Base-by-base conservation (phyloP, 345 rosid species). In the Microcos paniculata region DNA sequence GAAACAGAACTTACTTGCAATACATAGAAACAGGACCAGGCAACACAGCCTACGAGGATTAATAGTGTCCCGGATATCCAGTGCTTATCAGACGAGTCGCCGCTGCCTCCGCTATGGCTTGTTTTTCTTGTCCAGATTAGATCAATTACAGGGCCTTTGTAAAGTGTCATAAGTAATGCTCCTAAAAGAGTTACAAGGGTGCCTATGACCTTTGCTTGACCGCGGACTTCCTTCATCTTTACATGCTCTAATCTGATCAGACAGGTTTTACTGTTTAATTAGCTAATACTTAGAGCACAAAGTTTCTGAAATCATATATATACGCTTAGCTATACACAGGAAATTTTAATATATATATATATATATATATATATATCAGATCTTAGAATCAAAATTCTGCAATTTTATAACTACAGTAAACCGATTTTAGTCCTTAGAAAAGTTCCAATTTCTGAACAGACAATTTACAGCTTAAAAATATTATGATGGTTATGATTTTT, bases 1-100 rank as follows among this genome's bases (percentile, higher is more conserved):
- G 31, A 31, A 24, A 52, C 35, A 8, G 15, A 3, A 62, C 76
- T 59, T 73, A 59, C 69, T 58, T 72, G 76, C 35, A 73, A 58
- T 18, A 80, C 84, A 70, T 85, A 92, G 79, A 90, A 92, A 64
- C 87, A 84, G 63, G 94, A 91, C 97, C 94, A 92, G 46, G 91
- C 82, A 49, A 89, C 87, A 69, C 93, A 91, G 30, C 86, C 95
- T 1, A 91, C 73, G 14, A 92, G 84, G 76, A 94, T 84, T 67
- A 90, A 73, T 8, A 90, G 82, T 2, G 96, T 91, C 53, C 97
- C 97, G 8, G 78, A 71, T 23, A 87, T 79, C 92, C 92, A 88
- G 62, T 89, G 88, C 78, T 80, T 73, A n/a, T 73, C 68, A 8
- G 70, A n/a, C 35, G 66, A 73, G 46, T 16, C 43, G 6, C 58